Base-by-base conservation (phyloP, 305 asterid species). In the Plantago coronopus region DNA sequence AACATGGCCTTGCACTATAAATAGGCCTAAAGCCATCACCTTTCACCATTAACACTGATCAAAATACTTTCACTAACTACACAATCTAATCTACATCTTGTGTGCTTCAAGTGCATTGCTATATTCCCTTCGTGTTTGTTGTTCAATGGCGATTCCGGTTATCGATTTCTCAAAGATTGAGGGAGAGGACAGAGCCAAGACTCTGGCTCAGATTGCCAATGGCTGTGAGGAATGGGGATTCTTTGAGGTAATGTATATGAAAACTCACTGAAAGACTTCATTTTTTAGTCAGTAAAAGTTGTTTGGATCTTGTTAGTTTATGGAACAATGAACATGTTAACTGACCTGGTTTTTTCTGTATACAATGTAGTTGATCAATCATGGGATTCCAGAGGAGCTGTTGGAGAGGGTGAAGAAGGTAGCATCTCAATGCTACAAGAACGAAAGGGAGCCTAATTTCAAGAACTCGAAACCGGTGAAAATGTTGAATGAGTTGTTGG, bases 171-270 rank as follows among this genome's bases (percentile, higher is more conserved):
- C 97, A 38, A 81, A 85, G 78, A 65, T 75, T 53, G 65, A 85
- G 38, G 97, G 95, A 37, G 86, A 81, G 47, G 96, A 82, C 17
- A 87, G 89, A 57, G 82, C 74, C 54, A 59, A 66, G 48, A 78
- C 88, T 27, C 68, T 87, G 73, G 83, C 86, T 66, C 80, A 87
- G 68, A 87, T 90, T 69, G 88, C 87, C 27, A 55, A 56, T 42
- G 75, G 95, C 55, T 87, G 97, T 65, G 81, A 87, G 75, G 86
- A 87, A 46, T 90, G 97, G 96, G 97, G 96, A 37, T 89, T 89
- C 70, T 89, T 89, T 73, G 94, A 89, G 95, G 96, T 89, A 75
- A 16, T 1, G 19, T 8, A n/a, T 40, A 8, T 29, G n/a, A 2
- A 20, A 15, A 20, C 43, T 9, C 25, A 23, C 27, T 45, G 7